A percentile compares a stretch with the other conserved stretches of the same genome.
Conservation (phyloP, 2,329 filamentous ascomycete species). For the Alternaria longipes region DNA sequence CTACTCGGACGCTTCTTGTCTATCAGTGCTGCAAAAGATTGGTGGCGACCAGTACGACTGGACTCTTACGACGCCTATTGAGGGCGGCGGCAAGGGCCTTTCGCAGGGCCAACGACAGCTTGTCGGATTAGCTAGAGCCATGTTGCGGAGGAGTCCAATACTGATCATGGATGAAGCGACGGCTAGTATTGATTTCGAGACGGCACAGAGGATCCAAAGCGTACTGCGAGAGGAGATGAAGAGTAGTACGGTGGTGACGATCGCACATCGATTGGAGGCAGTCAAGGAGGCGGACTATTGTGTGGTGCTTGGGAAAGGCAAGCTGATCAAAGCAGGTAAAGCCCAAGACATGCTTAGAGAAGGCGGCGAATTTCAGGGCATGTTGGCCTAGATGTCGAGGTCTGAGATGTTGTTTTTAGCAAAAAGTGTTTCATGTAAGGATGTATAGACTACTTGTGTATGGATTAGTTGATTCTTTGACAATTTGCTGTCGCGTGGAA, state of each 20-base stretch:
- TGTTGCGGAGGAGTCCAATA: constrained; percentile 68
- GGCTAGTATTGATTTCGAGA: constrained; percentile 70
- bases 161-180: constrained; percentile 74
- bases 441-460: background rate
- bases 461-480: background rate
- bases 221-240: constrained; percentile 65
- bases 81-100: constrained; percentile 69
- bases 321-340: constrained; percentile 51
- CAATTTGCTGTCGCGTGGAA: background rate
- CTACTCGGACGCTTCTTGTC: constrained; percentile 65
- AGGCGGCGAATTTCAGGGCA: constrained; percentile 44
- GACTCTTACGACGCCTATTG: constrained; percentile 65
- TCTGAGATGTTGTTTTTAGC: background rate
- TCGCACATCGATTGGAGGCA: constrained; percentile 71
- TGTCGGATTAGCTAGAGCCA: constrained; percentile 69
- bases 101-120: constrained; percentile 73
- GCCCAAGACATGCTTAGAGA: constrained; percentile 49
- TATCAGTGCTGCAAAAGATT: constrained; percentile 63
- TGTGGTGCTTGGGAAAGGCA: constrained; percentile 63
- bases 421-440: background rate
- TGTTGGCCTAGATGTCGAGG: constrained; percentile 38
- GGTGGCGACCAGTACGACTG: constrained; percentile 63
- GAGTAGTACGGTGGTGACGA: constrained; percentile 69
- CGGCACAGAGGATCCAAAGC: constrained; percentile 64
- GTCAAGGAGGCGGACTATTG: constrained; percentile 67